A percentile compares a stretch with the other conserved stretches of the same genome.
These are phyloP conservation scores for Gaertneriomyces sp. DNA, from an alignment of 192 early-diverging fungal species.

Conservation along the genomic window DNA sequence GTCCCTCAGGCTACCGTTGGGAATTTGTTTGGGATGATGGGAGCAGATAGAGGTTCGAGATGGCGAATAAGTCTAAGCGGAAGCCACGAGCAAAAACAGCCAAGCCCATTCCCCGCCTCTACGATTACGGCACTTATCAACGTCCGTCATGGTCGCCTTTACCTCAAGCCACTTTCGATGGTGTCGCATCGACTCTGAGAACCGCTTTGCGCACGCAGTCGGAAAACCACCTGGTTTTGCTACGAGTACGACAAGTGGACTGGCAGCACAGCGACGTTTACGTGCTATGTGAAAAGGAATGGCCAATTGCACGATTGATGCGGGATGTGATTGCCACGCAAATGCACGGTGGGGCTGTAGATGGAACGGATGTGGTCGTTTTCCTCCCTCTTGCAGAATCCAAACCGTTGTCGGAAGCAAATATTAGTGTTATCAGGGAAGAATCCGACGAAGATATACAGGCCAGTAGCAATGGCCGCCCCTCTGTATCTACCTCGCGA, in stretches of 20 bases:
- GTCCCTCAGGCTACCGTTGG: too few species aligned
- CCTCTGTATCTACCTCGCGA: background rate
- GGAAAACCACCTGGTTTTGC: conserved; percentile 1
- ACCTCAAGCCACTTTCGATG: background rate
- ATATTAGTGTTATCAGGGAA: background rate
- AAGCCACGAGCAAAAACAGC: conserved; percentile 1
- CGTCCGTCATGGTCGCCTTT: conserved; percentile 16
- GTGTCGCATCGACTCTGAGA: background rate
- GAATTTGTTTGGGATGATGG: too few species aligned
- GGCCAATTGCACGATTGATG: conserved; percentile 14
- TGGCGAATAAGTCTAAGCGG: background rate
- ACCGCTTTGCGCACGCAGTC: background rate
- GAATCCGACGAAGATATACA: background rate
- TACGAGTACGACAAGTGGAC: conserved; percentile 24
- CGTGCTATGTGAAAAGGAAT: conserved; percentile 17
- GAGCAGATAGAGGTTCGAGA: too few species aligned
- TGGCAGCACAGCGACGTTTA: conserved; percentile 24
- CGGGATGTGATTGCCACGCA: conserved; percentile 12
- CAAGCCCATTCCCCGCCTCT: conserved; percentile 6
- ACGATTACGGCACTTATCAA: conserved; percentile 21
- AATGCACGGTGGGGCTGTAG: conserved; percentile 15
- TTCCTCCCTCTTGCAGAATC: background rate
- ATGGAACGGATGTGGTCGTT: conserved; percentile 19
- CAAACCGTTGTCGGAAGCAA: background rate
- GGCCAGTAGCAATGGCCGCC: background rate